A percentile compares a stretch with the other conserved stretches of the same genome.
Evolutionary conservation across 208 protist genomes (phyloP).

Genomic region (Zelonia costaricensis): DNA sequence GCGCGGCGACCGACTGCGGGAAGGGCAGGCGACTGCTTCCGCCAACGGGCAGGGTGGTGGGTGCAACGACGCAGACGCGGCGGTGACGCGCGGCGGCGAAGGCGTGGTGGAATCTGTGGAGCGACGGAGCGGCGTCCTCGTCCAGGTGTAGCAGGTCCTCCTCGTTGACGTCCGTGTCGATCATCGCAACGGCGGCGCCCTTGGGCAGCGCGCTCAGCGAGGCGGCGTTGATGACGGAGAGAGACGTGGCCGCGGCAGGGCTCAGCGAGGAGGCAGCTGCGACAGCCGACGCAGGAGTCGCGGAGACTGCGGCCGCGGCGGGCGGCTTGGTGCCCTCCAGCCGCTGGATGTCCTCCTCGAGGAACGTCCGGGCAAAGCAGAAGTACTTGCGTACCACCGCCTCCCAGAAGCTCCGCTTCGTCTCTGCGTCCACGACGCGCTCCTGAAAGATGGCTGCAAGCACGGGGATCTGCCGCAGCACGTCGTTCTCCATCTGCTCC

Average conservation of each 20-base stretch:
- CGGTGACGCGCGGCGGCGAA: conserved; percentile 23
- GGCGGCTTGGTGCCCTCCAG: conserved; percentile 20
- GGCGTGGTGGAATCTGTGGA: conserved; percentile 9
- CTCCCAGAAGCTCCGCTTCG: conserved; percentile 72
- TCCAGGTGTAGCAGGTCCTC: conserved; percentile 22
- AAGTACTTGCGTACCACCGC: conserved; percentile 85
- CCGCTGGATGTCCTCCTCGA: conserved; percentile 71
- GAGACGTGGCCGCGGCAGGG: neutral
- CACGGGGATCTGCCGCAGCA: conserved; percentile 77
- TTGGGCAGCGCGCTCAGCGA: conserved; percentile 65
- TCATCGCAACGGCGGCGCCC: conserved; percentile 10
- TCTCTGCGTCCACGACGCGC: conserved; percentile 59
- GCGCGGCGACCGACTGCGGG: neutral
- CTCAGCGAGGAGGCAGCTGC: neutral
- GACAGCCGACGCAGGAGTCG: no score
- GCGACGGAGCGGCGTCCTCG: conserved; percentile 1
- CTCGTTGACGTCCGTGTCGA: conserved; percentile 34
- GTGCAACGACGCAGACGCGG: neutral
- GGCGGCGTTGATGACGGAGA: conserved; percentile 54
- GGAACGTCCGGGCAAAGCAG: conserved; percentile 82
- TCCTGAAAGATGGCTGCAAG: conserved; percentile 69
- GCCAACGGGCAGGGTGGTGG: conserved; percentile 2
- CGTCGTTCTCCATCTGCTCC: conserved; percentile 79
- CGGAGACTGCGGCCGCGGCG: neutral
- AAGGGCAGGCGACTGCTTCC: conserved; percentile 13